phyloP scores from a whole-genome alignment of 345 rosid genomes.

The Pistacia vera region DNA sequence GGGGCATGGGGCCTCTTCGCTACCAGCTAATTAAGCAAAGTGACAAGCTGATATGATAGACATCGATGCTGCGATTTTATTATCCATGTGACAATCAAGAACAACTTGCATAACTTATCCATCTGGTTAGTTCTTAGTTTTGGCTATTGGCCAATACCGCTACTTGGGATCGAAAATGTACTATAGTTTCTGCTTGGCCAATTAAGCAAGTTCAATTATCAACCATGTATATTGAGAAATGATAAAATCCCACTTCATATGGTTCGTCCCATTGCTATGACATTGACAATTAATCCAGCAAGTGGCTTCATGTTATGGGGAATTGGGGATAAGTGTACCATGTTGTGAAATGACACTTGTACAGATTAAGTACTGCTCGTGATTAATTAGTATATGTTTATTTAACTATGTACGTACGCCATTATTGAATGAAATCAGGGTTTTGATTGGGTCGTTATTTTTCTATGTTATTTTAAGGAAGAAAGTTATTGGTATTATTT shows the following conservation, averaged over 20 bases:
- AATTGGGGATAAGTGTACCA: slow-evolving; percentile 18
- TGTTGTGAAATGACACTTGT: slow-evolving; percentile 15
- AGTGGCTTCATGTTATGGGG: slow-evolving; percentile 1
- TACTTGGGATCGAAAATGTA: neutral
- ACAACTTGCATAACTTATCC: slow-evolving; percentile 15
- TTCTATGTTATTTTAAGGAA: neutral
- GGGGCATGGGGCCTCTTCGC: neutral
- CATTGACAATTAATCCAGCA: slow-evolving; percentile 14
- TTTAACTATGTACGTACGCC: neutral
- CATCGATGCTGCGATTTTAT: too few species aligned
- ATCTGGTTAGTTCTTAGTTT: neutral
- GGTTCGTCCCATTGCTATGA: slow-evolving; percentile 6
- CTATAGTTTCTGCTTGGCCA: neutral
- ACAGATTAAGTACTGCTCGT: too few species aligned
- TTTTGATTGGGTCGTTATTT: neutral
- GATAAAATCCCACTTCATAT: slow-evolving; percentile 22
- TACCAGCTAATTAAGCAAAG: neutral
- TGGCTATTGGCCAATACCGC: neutral
- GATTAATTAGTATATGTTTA: neutral
- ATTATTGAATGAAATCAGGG: neutral
- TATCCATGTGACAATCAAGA: neutral
- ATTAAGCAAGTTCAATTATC: neutral
- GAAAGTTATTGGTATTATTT: neutral
- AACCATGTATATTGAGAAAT: neutral
- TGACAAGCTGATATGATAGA: neutral